Conservation (phyloP, 306 rosid species). For the Calophaca sinica region DNA sequence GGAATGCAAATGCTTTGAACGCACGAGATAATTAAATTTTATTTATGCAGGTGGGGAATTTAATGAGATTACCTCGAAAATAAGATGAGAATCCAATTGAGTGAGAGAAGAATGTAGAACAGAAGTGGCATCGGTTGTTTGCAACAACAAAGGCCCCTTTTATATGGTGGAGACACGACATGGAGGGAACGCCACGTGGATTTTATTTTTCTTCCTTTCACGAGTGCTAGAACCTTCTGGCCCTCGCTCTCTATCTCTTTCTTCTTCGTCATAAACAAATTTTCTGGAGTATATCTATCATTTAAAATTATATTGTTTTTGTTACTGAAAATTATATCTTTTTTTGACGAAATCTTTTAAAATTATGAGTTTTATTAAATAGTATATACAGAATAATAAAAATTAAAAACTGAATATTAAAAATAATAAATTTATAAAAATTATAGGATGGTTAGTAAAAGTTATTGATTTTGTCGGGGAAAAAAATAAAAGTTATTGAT, state of each 20-base stretch:
- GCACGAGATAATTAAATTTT: not conserved
- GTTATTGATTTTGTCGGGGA: too few relatives aligned
- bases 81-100: slow-evolving; percentile 9
- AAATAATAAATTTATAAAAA: too few relatives aligned
- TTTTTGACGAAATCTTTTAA: too few relatives aligned
- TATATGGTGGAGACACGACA: not conserved
- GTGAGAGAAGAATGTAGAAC: slow-evolving; percentile 7
- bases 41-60: not conserved
- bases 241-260: not conserved
- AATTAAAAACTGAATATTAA: too few relatives aligned
- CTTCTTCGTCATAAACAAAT: too few relatives aligned
- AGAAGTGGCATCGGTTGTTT: not conserved
- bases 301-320: too few relatives aligned
- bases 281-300: too few relatives aligned
- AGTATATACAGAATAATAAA: too few relatives aligned
- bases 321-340: too few relatives aligned
- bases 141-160: not conserved
- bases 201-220: not conserved
- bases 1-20: not conserved
- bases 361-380: too few relatives aligned
- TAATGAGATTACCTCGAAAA: slow-evolving; percentile 29
- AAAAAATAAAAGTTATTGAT: too few relatives aligned
- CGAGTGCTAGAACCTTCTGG: not conserved
- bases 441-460: too few relatives aligned
- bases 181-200: slow-evolving; percentile 11